These are phyloP conservation scores for Inonotus hispidus DNA, from an alignment of 1,284 basidiomycete genomes.

Conservation along the genomic window DNA sequence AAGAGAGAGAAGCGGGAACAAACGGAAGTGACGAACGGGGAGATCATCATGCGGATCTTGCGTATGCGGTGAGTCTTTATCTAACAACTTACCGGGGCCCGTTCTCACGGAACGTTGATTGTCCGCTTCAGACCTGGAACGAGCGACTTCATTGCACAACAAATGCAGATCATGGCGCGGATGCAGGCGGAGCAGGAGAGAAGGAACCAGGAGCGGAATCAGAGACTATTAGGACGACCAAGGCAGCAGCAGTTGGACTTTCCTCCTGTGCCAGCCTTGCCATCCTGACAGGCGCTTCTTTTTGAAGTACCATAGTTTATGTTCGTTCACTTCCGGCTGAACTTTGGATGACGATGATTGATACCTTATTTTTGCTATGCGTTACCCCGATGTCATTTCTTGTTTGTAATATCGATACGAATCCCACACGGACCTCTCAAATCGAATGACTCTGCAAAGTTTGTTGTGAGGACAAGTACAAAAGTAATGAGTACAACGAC, in stretches of 20 bases:
- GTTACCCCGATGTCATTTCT: slow-evolving; percentile 11
- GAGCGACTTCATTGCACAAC: slow-evolving; percentile 85
- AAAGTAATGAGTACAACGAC: neutral
- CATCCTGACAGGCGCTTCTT: slow-evolving; percentile 13
- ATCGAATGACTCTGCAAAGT: neutral
- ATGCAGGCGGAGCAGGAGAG: slow-evolving; percentile 71
- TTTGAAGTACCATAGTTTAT: neutral
- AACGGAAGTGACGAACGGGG: slow-evolving; percentile 69
- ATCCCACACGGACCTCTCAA: neutral
- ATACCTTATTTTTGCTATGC: slow-evolving; percentile 11
- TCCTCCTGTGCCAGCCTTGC: slow-evolving; percentile 30
- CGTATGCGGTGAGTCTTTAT: slow-evolving; percentile 73
- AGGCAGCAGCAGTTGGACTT: slow-evolving; percentile 23
- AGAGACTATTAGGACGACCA: slow-evolving; percentile 45
- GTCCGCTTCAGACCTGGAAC: slow-evolving; percentile 57
- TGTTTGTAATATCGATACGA: slow-evolving; percentile 2
- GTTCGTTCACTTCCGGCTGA: neutral
- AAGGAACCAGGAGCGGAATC: slow-evolving; percentile 50
- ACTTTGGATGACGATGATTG: slow-evolving; percentile 2
- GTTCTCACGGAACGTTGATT: slow-evolving; percentile 6
- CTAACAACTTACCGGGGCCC: neutral
- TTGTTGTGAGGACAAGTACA: neutral
- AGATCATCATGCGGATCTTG: slow-evolving; percentile 89
- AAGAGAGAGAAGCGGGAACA: slow-evolving; percentile 89
- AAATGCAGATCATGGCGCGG: slow-evolving; percentile 70